A percentile compares a stretch with the other conserved stretches of the same genome.
These are phyloP conservation scores for Gaultheria prostrata DNA, from an alignment of 148 eudicot species.

Conservation along the genomic window DNA sequence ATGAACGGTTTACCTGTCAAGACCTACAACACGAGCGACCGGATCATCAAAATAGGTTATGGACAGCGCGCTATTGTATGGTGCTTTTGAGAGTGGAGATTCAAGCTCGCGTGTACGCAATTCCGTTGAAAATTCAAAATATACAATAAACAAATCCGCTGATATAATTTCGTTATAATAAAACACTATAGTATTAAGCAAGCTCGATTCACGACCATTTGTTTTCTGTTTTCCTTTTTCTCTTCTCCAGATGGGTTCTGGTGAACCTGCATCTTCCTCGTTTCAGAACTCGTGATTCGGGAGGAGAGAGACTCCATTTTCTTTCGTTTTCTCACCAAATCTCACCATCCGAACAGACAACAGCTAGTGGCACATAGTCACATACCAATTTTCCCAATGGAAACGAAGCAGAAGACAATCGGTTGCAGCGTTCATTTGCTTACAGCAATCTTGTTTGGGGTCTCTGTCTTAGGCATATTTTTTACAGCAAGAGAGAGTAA, in stretches of 20 bases:
- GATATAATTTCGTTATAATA: too few relatives aligned
- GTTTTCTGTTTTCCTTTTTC: background rate
- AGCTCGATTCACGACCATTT: too few relatives aligned
- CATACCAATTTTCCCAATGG: background rate
- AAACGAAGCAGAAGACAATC: background rate
- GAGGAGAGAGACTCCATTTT: background rate
- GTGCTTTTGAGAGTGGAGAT: too few relatives aligned
- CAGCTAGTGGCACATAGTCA: background rate
- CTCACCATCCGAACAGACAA: background rate
- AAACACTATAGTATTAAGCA: too few relatives aligned
- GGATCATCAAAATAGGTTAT: too few relatives aligned
- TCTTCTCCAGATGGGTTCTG: background rate
- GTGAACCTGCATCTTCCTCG: background rate
- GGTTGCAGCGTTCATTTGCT: background rate
- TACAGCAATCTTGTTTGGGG: background rate
- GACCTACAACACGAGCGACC: too few relatives aligned
- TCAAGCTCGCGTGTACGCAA: too few relatives aligned
- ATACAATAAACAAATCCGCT: too few relatives aligned
- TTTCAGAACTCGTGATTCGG: background rate
- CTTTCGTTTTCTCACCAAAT: background rate
- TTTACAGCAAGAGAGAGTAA: background rate
- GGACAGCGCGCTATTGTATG: too few relatives aligned
- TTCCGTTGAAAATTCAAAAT: too few relatives aligned
- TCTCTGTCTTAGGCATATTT: background rate
- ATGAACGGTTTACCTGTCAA: too few relatives aligned